Evolutionary conservation across 176 grass and related monocot species (phyloP).

Genomic region (Carex scoparia): DNA sequence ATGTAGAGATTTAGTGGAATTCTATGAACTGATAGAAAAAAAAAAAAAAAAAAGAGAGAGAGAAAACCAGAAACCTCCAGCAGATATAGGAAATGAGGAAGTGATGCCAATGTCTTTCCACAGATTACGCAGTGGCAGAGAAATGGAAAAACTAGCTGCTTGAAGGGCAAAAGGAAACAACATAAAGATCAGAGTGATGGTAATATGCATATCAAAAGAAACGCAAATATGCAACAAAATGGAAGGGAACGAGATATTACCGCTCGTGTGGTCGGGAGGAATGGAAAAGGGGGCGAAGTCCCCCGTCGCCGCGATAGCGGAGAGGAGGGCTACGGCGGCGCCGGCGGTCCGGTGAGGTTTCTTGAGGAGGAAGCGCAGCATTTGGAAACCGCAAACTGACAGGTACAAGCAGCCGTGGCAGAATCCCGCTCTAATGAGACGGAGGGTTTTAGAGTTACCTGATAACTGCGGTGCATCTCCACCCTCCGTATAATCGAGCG

Average conservation of each 20-base stretch:
- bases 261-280: not conserved
- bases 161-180: not conserved
- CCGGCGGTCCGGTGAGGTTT: conserved; percentile 14
- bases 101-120: not conserved
- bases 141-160: not conserved
- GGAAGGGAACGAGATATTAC: not conserved
- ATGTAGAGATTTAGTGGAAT: not conserved
- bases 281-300: not conserved
- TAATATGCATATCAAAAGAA: not conserved
- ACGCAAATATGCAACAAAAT: not conserved
- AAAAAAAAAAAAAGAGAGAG: not conserved
- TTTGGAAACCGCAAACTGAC: not conserved
- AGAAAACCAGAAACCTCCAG: conserved; percentile 10
- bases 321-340: conserved; percentile 7
- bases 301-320: not conserved
- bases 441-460: not conserved
- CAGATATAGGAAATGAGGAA: not conserved
- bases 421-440: not conserved
- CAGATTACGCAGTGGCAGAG: not conserved
- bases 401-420: not conserved
- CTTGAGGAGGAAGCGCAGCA: conserved; percentile 34
- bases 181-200: not conserved
- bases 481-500: not conserved
- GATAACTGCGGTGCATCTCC: too few relatives aligned
- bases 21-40: not conserved